Percentiles rank a stretch among this genome's conserved stretches.
Evolutionary conservation across 2,329 filamentous ascomycete species (phyloP).

Genomic region (Penicillium sp.): DNA sequence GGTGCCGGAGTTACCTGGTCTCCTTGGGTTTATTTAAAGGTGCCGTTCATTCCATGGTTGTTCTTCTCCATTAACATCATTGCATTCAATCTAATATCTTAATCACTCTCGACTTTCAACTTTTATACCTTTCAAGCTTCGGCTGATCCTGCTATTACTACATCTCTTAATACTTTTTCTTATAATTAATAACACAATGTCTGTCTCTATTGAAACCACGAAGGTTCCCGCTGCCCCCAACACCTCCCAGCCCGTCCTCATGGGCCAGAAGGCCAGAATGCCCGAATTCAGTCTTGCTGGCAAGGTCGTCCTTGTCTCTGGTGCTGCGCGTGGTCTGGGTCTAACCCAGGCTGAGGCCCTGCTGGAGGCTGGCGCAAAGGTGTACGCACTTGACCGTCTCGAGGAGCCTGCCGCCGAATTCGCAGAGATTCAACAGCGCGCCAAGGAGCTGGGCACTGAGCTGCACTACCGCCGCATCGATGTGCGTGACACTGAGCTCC

Average conservation of each 20-base stretch:
- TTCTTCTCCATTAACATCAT: background rate
- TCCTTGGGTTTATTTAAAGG: slow-evolving; percentile 8
- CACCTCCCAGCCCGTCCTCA: slow-evolving; percentile 24
- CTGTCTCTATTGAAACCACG: slow-evolving; percentile 33
- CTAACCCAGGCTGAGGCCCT: slow-evolving; percentile 68
- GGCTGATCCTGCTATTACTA: background rate
- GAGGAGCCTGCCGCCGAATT: slow-evolving; percentile 55
- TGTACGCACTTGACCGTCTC: slow-evolving; percentile 45
- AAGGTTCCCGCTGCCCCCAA: slow-evolving; percentile 25
- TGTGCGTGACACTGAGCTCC: slow-evolving; percentile 64
- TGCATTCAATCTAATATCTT: slow-evolving; percentile 3
- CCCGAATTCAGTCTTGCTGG: slow-evolving; percentile 72
- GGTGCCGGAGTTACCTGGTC: background rate
- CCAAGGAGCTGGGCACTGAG: slow-evolving; percentile 61
- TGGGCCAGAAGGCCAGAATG: slow-evolving; percentile 43
- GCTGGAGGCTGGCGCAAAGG: slow-evolving; percentile 67
- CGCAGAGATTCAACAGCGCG: slow-evolving; percentile 59
- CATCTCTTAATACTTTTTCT: background rate
- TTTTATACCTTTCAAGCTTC: background rate
- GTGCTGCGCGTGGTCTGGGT: slow-evolving; percentile 68
- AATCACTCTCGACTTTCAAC: slow-evolving; percentile 3
- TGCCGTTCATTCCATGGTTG: slow-evolving; percentile 1
- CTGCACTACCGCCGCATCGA: slow-evolving; percentile 75
- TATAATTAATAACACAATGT: slow-evolving; percentile 23
- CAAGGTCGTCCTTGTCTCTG: slow-evolving; percentile 67